phyloP scores from a whole-genome alignment of 2,329 filamentous ascomycete genomes.

The Cryphonectria parasitica region DNA sequence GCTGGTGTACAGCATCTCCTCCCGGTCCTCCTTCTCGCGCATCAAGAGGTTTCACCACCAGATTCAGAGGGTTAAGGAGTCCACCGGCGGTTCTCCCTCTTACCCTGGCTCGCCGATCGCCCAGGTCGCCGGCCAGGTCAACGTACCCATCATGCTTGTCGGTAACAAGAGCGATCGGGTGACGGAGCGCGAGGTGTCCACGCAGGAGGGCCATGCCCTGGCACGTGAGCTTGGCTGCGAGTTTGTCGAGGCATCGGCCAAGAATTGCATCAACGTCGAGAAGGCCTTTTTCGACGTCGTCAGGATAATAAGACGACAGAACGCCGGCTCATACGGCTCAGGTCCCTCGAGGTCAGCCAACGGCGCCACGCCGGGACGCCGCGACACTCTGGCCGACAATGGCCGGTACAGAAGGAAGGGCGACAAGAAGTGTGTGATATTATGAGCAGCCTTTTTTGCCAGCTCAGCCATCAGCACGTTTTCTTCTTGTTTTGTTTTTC shows the following conservation, averaged over 20 bases:
- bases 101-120: conserved; percentile 76
- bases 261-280: conserved; percentile 98
- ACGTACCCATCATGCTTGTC: conserved; percentile 95
- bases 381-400: conserved; percentile 35
- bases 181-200: conserved; percentile 93
- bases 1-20: conserved; percentile 97
- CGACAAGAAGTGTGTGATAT: conserved; percentile 47
- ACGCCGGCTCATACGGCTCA: conserved; percentile 58
- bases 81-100: conserved; percentile 73
- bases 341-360: conserved; percentile 39
- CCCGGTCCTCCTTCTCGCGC: conserved; percentile 89
- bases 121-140: conserved; percentile 61
- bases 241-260: conserved; percentile 95
- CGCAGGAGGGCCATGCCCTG: conserved; percentile 90
- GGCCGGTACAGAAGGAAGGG: conserved; percentile 36
- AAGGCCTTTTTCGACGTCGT: conserved; percentile 99
- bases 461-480: not conserved
- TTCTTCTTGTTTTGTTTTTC: not conserved
- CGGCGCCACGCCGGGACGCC: conserved; percentile 35
- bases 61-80: conserved; percentile 97
- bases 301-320: conserved; percentile 82
- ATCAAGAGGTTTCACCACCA: conserved; percentile 97
- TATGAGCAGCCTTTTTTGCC: conserved; percentile 38
- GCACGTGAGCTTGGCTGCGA: conserved; percentile 93
- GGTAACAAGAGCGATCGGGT: conserved; percentile 98